Evolutionary conservation across 2,329 filamentous ascomycete species (phyloP).

Genomic region (Sporothrix humicola): DNA sequence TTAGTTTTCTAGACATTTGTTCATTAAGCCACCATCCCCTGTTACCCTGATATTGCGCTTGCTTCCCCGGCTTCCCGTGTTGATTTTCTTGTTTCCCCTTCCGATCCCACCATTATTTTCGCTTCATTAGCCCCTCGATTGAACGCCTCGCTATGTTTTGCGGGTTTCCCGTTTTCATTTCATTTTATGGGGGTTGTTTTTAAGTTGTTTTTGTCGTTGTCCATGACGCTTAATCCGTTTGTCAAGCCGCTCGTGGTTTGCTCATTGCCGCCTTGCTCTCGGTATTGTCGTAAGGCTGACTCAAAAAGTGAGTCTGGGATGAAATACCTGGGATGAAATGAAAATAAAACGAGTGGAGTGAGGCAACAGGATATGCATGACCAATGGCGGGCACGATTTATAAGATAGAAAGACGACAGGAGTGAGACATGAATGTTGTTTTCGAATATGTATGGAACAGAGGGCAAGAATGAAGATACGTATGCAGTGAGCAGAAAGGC

Average conservation of each 20-base stretch:
- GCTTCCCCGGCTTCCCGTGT: too few species aligned
- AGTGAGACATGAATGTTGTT: neutral
- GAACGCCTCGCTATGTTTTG: too few species aligned
- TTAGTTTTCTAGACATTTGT: neutral
- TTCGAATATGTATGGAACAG: neutral
- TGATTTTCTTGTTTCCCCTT: too few species aligned
- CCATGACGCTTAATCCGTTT: too few species aligned
- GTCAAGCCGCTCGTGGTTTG: too few species aligned
- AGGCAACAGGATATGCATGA: neutral
- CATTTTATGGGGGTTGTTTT: too few species aligned
- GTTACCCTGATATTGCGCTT: too few species aligned
- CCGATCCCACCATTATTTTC: too few species aligned
- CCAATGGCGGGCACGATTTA: slow-evolving; percentile 19
- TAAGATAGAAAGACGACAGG: neutral
- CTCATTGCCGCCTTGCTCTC: too few species aligned
- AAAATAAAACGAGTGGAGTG: neutral
- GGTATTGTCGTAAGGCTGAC: too few species aligned
- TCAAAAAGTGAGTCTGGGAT: neutral
- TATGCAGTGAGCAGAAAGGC: slow-evolving; percentile 1
- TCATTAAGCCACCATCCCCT: neutral
- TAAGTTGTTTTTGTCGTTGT: neutral
- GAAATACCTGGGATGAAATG: neutral
- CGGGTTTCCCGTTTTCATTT: too few species aligned
- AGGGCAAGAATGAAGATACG: neutral
- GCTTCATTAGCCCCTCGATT: too few species aligned